Evolutionary conservation across 768 basidiomycete genomes (phyloP), one percentile per base, ranked within the genome.

Genomic region (Auricularia cornea): DNA sequence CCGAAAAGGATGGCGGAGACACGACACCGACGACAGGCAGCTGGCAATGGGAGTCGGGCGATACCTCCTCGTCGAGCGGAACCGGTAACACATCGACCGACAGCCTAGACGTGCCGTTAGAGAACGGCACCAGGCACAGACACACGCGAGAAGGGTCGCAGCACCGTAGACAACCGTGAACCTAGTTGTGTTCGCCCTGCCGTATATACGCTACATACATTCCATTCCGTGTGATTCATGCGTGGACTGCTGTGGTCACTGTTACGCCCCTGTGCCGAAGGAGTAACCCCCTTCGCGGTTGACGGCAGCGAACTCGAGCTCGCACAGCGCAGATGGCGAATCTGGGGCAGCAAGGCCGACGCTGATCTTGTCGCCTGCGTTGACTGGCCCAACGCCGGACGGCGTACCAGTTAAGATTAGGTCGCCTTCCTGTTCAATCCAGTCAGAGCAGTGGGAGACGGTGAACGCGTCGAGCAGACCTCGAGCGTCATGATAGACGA

Each of bases 401-500:
- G 96, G 96, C 1, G 96, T 98, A 4, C 94, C 92, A 0, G 94
- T 96, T 35, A 97, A 78, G 64, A 97, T 77, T n/a, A 96, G 77
- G 67, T 97, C 94, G 14, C 92, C 92, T 74, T 94, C 92, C 91
- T 95, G 72, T 20, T 48, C 26, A 52, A 59, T 6, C 18, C 10
- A 2, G 60, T 54, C 3, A 62, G 1, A 18, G 28, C 20, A 48
- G 35, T 48, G 44, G 6, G 23, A 48, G 12, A 48, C 44, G 20
- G 29, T 63, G 28, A 60, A 54, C 69, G n/a, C n/a, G n/a, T n/a
- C n/a, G n/a, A n/a, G n/a, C 78, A 57, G 18, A 90, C 94, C 82
- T 97, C 94, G n/a, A 99, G 81, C 0, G 89, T 88, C 94, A 98
- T 97, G 74, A 99, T 95, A 3, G 92, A 90, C 2, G 94, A 96